These are phyloP conservation scores for Erythrophleum fordii DNA, from an alignment of 306 rosid genomes.

Conservation along the genomic window DNA sequence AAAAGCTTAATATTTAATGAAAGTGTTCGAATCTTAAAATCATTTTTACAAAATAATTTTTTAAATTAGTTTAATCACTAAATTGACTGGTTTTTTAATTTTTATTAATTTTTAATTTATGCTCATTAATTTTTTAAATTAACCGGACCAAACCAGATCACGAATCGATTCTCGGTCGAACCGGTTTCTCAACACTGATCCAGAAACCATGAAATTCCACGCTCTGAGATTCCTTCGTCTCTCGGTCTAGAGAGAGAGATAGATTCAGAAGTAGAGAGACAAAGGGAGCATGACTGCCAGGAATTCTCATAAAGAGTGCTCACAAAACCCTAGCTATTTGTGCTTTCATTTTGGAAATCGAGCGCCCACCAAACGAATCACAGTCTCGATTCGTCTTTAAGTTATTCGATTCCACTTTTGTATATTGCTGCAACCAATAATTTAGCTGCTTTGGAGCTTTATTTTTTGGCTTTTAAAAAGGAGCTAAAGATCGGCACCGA, in stretches of 20 bases:
- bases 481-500: conserved; percentile 41
- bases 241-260: not conserved
- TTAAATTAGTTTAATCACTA: too few species aligned
- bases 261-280: conserved; percentile 7
- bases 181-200: too few species aligned
- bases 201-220: conserved; percentile 41
- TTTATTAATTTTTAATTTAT: too few species aligned
- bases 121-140: too few species aligned
- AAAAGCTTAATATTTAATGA: too few species aligned
- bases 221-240: conserved; percentile 32
- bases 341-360: conserved; percentile 15
- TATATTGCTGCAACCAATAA: not conserved
- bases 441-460: not conserved
- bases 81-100: too few species aligned
- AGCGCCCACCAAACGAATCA: conserved; percentile 36
- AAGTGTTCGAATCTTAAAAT: too few species aligned
- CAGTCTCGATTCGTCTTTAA: conserved; percentile 29
- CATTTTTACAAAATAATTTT: too few species aligned
- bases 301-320: conserved; percentile 38
- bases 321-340: conserved; percentile 51
- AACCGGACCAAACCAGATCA: too few species aligned
- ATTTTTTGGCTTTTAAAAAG: conserved; percentile 25
- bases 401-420: not conserved
- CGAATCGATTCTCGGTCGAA: too few species aligned
- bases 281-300: conserved; percentile 8